Evolutionary conservation across 805 yeast species (phyloP).

Genomic region (Saturnispora bothae): DNA sequence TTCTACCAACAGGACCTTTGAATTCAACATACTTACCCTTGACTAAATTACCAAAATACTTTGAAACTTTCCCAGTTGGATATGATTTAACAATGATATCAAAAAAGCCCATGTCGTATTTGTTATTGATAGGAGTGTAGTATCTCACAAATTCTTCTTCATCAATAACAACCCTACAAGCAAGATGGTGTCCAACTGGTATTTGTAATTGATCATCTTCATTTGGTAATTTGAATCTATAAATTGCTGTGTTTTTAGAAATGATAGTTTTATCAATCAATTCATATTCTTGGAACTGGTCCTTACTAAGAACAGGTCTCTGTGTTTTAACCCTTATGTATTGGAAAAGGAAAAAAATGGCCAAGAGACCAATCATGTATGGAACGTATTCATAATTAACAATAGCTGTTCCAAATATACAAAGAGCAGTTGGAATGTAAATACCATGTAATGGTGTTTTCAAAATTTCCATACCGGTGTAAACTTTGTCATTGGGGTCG

Average conservation of each 20-base stretch:
- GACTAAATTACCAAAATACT: conserved; percentile 48
- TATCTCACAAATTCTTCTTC: conserved; percentile 51
- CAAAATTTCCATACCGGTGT: conserved; percentile 34
- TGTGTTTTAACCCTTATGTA: conserved; percentile 28
- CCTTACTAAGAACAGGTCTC: conserved; percentile 33
- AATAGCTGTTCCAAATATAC: conserved; percentile 49
- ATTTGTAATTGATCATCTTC: conserved; percentile 52
- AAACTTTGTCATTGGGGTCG: conserved; percentile 8
- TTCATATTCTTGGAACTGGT: conserved; percentile 56
- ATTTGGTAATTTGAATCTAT: conserved; percentile 55
- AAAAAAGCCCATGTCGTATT: conserved; percentile 60
- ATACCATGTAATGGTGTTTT: conserved; percentile 70
- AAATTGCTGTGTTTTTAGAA: conserved; percentile 61
- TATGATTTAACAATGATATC: conserved; percentile 72
- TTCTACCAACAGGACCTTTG: conserved; percentile 73
- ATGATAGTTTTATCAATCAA: conserved; percentile 64
- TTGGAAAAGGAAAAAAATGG: conserved; percentile 29
- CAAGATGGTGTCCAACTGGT: conserved; percentile 70
- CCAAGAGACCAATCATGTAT: conserved; percentile 29
- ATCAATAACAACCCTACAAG: conserved; percentile 38
- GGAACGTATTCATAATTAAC: conserved; percentile 43
- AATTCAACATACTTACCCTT: conserved; percentile 61
- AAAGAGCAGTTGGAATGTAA: conserved; percentile 54
- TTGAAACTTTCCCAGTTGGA: conserved; percentile 60
- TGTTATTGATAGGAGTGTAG: conserved; percentile 69